Percentiles rank a stretch among this genome's conserved stretches.
Conservation (phyloP, 2,329 filamentous ascomycete genomes). For the Diaporthe vexans region DNA sequence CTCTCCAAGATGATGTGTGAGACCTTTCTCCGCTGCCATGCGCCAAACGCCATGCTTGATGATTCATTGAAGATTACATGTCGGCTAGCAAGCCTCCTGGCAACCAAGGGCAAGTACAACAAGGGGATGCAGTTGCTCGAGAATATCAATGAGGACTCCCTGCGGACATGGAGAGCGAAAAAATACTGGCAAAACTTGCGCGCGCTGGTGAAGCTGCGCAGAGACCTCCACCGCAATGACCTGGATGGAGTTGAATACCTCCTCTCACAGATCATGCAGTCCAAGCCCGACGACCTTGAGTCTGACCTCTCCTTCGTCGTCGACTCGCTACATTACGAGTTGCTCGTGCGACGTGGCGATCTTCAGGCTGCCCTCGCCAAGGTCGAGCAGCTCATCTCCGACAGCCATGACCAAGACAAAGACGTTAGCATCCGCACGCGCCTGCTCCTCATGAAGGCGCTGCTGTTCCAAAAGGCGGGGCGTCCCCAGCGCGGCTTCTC, state of each 20-base stretch:
- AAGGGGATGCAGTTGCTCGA: conserved; percentile 75
- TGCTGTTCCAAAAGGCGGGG: conserved; percentile 76
- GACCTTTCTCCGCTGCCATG: conserved; percentile 81
- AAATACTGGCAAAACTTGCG: conserved; percentile 80
- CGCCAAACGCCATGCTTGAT: conserved; percentile 71
- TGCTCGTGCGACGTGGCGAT: conserved; percentile 62
- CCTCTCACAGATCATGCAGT: conserved; percentile 67
- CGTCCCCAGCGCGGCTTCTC: conserved; percentile 83
- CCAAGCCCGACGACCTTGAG: conserved; percentile 64
- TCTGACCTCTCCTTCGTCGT: conserved; percentile 66
- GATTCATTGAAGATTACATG: conserved; percentile 84
- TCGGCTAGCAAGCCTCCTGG: conserved; percentile 76
- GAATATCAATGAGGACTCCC: conserved; percentile 54
- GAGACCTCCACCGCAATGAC: conserved; percentile 70
- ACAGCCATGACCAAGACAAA: conserved; percentile 60
- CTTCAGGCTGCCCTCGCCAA: conserved; percentile 62
- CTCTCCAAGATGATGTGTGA: conserved; percentile 75
- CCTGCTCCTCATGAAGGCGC: conserved; percentile 80
- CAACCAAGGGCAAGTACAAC: conserved; percentile 78
- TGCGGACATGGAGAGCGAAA: conserved; percentile 82
- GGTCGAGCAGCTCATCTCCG: conserved; percentile 60
- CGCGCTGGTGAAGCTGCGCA: conserved; percentile 74
- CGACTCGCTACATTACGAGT: conserved; percentile 67
- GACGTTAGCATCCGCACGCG: conserved; percentile 77
- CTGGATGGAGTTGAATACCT: conserved; percentile 65